A percentile compares a stretch with the other conserved stretches of the same genome.
Conservation (phyloP, 345 rosid species). For the Aurinia saxatilis region DNA sequence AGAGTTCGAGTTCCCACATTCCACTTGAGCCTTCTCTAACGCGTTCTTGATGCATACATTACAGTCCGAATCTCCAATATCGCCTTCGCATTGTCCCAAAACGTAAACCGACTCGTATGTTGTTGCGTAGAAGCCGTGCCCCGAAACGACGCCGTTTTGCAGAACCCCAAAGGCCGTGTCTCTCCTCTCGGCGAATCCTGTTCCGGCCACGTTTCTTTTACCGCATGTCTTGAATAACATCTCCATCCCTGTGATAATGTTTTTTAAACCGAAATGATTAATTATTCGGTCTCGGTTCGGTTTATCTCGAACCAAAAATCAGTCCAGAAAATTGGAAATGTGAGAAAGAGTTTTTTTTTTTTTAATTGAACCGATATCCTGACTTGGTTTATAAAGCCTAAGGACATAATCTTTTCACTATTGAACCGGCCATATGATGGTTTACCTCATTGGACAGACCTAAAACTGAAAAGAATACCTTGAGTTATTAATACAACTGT, state of each 20-base stretch:
- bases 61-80: conserved; percentile 91
- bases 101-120: conserved; percentile 62
- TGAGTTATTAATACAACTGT: too few relatives aligned
- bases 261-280: conserved; percentile 10
- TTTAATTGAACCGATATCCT: too few relatives aligned
- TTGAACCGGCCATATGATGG: too few relatives aligned
- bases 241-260: conserved; percentile 89
- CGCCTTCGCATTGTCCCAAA: conserved; percentile 95
- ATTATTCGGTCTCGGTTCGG: background rate
- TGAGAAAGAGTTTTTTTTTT: background rate
- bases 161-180: conserved; percentile 65
- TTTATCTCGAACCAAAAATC: background rate
- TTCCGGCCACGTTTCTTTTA: conserved; percentile 46
- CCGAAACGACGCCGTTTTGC: conserved; percentile 62
- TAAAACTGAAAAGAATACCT: too few relatives aligned
- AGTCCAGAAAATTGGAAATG: too few relatives aligned
- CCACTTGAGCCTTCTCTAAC: conserved; percentile 77
- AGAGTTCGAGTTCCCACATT: conserved; percentile 76
- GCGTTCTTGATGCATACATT: conserved; percentile 73
- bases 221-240: conserved; percentile 89
- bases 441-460: too few relatives aligned
- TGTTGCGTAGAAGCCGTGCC: conserved; percentile 67
- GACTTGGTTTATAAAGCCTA: too few relatives aligned
- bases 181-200: conserved; percentile 81
- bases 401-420: too few relatives aligned